A percentile compares a stretch with the other conserved stretches of the same genome.
These are phyloP conservation scores for Claviceps africana DNA, from an alignment of 2,329 filamentous ascomycete genomes.

Conservation along the genomic window DNA sequence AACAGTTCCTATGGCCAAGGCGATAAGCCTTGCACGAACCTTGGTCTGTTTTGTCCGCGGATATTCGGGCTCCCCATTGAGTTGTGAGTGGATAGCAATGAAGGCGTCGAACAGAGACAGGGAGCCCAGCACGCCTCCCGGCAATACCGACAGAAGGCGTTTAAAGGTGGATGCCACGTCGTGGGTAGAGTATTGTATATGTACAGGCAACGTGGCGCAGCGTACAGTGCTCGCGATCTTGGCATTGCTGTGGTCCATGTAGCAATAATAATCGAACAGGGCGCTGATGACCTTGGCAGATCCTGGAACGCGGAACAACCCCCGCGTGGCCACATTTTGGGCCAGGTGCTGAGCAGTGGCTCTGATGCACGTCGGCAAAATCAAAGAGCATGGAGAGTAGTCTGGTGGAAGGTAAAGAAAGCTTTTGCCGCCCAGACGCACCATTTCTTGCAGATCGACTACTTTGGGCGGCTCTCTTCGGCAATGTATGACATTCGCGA, in stretches of 20 bases:
- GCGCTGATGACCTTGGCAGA: slow-evolving; percentile 40
- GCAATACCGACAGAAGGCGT: slow-evolving; percentile 45
- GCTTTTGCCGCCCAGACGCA: slow-evolving; percentile 49
- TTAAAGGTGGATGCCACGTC: slow-evolving; percentile 58
- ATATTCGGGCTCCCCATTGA: slow-evolving; percentile 37
- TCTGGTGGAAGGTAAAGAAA: slow-evolving; percentile 45
- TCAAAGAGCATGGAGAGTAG: slow-evolving; percentile 41
- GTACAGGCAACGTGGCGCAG: slow-evolving; percentile 42
- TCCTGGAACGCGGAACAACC: slow-evolving; percentile 50
- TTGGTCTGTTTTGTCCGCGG: slow-evolving; percentile 39
- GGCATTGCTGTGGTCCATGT: slow-evolving; percentile 29
- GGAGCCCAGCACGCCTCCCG: slow-evolving; percentile 53
- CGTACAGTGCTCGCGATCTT: slow-evolving; percentile 44
- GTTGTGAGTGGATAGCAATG: slow-evolving; percentile 44
- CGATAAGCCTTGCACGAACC: slow-evolving; percentile 50
- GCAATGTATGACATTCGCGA: slow-evolving; percentile 31
- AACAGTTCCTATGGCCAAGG: slow-evolving; percentile 46
- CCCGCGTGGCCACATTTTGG: slow-evolving; percentile 39
- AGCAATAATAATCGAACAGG: slow-evolving; percentile 51
- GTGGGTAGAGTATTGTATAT: slow-evolving; percentile 45
- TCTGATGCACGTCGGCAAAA: slow-evolving; percentile 51
- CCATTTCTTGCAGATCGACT: slow-evolving; percentile 42
- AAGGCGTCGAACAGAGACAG: slow-evolving; percentile 47
- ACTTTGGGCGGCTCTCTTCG: slow-evolving; percentile 32
- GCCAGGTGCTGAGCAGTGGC: slow-evolving; percentile 51